Evolutionary conservation across 805 yeast genomes (phyloP).

Genomic region (Saturnispora halmiae): DNA sequence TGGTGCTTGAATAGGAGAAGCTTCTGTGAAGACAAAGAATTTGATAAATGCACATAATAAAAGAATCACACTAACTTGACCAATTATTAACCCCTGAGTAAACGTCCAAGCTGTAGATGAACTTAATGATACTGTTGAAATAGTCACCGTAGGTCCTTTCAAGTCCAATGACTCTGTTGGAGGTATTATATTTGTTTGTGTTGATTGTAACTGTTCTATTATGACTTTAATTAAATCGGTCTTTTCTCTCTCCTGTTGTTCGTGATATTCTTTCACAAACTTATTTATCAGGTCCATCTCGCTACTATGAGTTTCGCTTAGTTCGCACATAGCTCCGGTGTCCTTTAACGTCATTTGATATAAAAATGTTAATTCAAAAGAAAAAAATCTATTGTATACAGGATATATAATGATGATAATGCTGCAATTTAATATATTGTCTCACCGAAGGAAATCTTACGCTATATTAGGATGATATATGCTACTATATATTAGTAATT

Average conservation of each 20-base stretch:
- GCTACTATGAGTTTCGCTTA: not conserved
- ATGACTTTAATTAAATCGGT: slow-evolving; percentile 4
- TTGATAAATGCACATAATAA: slow-evolving; percentile 56
- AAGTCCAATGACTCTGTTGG: slow-evolving; percentile 1
- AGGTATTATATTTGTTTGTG: not conserved
- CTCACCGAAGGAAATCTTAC: too few species aligned
- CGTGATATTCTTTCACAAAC: slow-evolving; percentile 13
- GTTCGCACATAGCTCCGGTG: not conserved
- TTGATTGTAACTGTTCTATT: slow-evolving; percentile 6
- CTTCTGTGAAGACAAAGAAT: slow-evolving; percentile 70
- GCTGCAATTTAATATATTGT: not conserved
- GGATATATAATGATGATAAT: not conserved
- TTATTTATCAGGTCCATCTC: slow-evolving; percentile 4
- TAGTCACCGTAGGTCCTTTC: slow-evolving; percentile 6
- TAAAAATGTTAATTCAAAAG: not conserved
- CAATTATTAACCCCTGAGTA: slow-evolving; percentile 64
- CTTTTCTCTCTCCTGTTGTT: slow-evolving; percentile 14
- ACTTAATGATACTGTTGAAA: slow-evolving; percentile 4
- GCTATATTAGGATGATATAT: too few species aligned
- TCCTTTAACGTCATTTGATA: not conserved
- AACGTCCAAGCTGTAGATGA: slow-evolving; percentile 45
- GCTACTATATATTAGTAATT: too few species aligned
- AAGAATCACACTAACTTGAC: slow-evolving; percentile 63
- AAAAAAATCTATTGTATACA: not conserved
- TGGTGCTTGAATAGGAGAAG: slow-evolving; percentile 30